Percentiles rank a stretch among this genome's conserved stretches.
Conservation (phyloP, 2,329 filamentous ascomycete species). For the Exophiala oligosperma region DNA sequence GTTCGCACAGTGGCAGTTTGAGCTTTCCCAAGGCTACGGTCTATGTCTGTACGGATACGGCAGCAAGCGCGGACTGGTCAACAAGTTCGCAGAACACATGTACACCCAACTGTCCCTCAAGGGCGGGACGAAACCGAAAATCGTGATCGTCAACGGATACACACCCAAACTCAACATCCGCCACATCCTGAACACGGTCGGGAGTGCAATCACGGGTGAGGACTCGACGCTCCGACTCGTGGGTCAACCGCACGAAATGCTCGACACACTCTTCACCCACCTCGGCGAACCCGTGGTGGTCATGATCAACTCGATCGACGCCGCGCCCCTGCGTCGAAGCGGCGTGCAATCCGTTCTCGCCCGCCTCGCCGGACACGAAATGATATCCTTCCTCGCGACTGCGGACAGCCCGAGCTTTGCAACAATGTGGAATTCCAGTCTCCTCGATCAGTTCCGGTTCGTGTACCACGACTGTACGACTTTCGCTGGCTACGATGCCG, state of each 20-base stretch:
- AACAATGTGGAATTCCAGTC: slow-evolving; percentile 82
- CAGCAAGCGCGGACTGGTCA: slow-evolving; percentile 76
- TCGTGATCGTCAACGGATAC: slow-evolving; percentile 88
- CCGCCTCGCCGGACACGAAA: slow-evolving; percentile 71
- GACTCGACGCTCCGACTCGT: slow-evolving; percentile 51
- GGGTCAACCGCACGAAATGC: slow-evolving; percentile 66
- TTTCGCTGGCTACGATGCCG: slow-evolving; percentile 70
- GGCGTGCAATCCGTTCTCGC: slow-evolving; percentile 71
- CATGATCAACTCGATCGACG: slow-evolving; percentile 85
- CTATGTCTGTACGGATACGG: slow-evolving; percentile 91
- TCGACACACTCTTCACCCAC: slow-evolving; percentile 64
- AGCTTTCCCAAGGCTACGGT: slow-evolving; percentile 82
- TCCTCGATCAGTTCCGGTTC: slow-evolving; percentile 81
- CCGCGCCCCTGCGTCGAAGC: slow-evolving; percentile 69
- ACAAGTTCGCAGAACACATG: slow-evolving; percentile 71
- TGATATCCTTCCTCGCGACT: slow-evolving; percentile 73
- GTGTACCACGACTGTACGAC: slow-evolving; percentile 94
- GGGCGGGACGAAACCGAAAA: slow-evolving; percentile 43
- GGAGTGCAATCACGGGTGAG: slow-evolving; percentile 55
- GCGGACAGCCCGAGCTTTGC: slow-evolving; percentile 86
- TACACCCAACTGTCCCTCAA: slow-evolving; percentile 39
- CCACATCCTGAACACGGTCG: slow-evolving; percentile 59
- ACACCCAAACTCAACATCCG: slow-evolving; percentile 46
- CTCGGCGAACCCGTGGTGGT: slow-evolving; percentile 64
- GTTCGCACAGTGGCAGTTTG: slow-evolving; percentile 91